These are phyloP conservation scores for Setomelanomma holmii DNA, from an alignment of 2,329 filamentous ascomycete species.

Conservation along the genomic window DNA sequence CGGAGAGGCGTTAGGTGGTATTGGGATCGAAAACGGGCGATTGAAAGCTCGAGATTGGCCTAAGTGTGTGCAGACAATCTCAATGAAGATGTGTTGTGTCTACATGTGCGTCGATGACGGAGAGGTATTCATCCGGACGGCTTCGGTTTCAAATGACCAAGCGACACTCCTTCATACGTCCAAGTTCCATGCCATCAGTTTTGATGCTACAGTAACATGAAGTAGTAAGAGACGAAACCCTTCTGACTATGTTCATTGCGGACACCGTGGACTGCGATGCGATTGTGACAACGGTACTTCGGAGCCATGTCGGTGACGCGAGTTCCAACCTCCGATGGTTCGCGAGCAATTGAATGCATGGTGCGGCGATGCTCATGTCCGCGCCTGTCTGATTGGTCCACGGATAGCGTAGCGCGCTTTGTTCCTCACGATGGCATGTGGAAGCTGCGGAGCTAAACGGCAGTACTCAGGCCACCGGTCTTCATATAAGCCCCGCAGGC, in stretches of 20 bases:
- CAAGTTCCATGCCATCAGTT: not conserved
- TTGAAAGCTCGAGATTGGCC: too few species aligned
- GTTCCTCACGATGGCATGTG: not conserved
- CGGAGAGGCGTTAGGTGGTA: too few species aligned
- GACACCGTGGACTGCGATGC: too few species aligned
- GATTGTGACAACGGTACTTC: not conserved
- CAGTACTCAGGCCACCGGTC: not conserved
- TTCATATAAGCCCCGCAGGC: not conserved
- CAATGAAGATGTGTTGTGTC: too few species aligned
- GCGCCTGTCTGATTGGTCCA: not conserved
- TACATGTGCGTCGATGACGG: not conserved
- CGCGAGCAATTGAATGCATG: too few species aligned
- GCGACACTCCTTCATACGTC: not conserved
- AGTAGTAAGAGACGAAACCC: too few species aligned
- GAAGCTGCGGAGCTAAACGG: not conserved
- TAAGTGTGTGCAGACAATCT: not conserved
- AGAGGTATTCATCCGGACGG: not conserved
- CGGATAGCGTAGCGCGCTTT: not conserved
- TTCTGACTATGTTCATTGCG: too few species aligned
- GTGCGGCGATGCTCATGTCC: too few species aligned
- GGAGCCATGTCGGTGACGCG: too few species aligned
- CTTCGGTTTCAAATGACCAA: constrained; percentile 12
- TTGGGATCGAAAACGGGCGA: too few species aligned
- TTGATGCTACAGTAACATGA: too few species aligned
- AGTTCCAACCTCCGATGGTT: too few species aligned